phyloP scores from a whole-genome alignment of 1,139 yeast species.

The Saccharomyces pastorianus region DNA sequence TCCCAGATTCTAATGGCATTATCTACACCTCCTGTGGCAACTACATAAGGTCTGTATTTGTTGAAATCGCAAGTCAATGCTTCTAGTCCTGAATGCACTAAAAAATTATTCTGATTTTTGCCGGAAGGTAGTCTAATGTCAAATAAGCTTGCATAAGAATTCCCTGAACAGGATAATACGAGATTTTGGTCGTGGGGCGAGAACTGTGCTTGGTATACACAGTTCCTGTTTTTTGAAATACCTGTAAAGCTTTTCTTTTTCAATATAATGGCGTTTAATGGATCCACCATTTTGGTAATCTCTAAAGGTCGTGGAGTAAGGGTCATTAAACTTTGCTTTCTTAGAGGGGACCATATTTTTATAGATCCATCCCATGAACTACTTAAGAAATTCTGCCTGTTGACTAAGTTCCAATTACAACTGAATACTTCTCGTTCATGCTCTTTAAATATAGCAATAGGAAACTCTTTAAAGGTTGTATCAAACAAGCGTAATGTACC shows the following conservation, averaged over 20 bases:
- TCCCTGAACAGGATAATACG: conserved; percentile 70
- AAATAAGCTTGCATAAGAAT: conserved; percentile 73
- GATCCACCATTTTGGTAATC: conserved; percentile 8
- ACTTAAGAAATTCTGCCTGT: conserved; percentile 62
- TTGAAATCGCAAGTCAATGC: conserved; percentile 81
- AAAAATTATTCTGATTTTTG: conserved; percentile 46
- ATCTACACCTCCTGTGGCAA: conserved; percentile 89
- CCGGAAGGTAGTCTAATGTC: conserved; percentile 67
- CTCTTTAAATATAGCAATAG: conserved; percentile 69
- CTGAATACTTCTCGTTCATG: conserved; percentile 83
- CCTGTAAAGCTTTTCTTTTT: conserved; percentile 12
- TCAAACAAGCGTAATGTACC: conserved; percentile 83
- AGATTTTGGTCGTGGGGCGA: conserved; percentile 79
- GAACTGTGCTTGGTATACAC: conserved; percentile 72
- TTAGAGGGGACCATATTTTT: conserved; percentile 61
- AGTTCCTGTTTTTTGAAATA: conserved; percentile 33
- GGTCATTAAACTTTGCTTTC: conserved; percentile 54
- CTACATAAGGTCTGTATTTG: conserved; percentile 67
- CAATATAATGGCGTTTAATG: conserved; percentile 1
- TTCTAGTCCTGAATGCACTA: conserved; percentile 77
- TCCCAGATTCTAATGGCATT: conserved; percentile 83
- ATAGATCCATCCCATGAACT: conserved; percentile 91
- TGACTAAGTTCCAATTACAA: conserved; percentile 79
- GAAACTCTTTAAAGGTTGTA: conserved; percentile 55
- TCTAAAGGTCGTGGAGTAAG: conserved; percentile 36